Conservation (phyloP, 441 rosid genomes). For the Jatropha multifida region DNA sequence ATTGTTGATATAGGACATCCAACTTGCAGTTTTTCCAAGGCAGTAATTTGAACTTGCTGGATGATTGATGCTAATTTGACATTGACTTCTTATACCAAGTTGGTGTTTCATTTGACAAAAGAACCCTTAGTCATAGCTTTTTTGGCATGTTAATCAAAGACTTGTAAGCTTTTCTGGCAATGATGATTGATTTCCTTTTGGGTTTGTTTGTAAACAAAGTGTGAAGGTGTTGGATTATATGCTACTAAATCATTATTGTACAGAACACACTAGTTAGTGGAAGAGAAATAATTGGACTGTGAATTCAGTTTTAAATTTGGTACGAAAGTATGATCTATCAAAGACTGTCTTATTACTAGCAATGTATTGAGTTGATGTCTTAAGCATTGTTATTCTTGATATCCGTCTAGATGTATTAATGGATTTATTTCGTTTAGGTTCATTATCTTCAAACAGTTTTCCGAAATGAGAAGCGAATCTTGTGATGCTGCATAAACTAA, state of each 20-base stretch:
- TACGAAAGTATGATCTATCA: neutral
- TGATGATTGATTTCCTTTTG: neutral
- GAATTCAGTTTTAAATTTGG: neutral
- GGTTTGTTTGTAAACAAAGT: neutral
- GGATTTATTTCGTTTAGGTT: neutral
- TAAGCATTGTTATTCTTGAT: neutral
- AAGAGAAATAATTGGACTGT: neutral
- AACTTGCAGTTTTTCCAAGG: neutral
- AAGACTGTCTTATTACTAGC: neutral
- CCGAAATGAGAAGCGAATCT: neutral
- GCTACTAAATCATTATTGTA: neutral
- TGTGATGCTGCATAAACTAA: neutral
- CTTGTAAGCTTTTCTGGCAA: neutral
- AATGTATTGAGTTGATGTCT: neutral
- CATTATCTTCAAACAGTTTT: neutral
- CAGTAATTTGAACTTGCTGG: neutral
- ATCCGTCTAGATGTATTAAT: neutral
- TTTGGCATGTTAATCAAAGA: neutral
- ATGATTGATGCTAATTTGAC: neutral
- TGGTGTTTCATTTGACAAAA: neutral
- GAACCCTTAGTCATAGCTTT: neutral
- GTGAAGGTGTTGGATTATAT: neutral
- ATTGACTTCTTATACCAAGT: neutral
- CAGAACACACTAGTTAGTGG: neutral
- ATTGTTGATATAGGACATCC: neutral